phyloP scores from a whole-genome alignment of 495 filamentous ascomycete species.

The Aspergillus coremiiformis region DNA sequence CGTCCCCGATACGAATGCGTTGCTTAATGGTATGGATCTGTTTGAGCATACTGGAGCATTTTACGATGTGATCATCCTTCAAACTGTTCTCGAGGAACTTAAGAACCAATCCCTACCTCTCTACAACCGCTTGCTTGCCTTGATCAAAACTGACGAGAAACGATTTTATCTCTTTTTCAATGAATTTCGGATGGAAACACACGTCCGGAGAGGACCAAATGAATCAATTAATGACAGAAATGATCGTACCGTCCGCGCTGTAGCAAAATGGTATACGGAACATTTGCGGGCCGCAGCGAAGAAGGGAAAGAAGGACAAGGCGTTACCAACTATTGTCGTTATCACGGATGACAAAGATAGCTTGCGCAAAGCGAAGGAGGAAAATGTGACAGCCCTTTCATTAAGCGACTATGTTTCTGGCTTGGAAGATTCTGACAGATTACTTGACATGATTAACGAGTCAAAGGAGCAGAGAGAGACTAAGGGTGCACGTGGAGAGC shows the following conservation, averaged over 20 bases:
- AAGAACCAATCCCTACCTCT: conserved; percentile 87
- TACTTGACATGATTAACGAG: conserved; percentile 93
- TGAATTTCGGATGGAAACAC: conserved; percentile 89
- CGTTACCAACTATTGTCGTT: conserved; percentile 76
- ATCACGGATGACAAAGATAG: conserved; percentile 89
- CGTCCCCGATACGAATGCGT: conserved; percentile 91
- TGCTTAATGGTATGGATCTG: conserved; percentile 91
- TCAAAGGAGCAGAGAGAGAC: conserved; percentile 57
- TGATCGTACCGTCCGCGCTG: conserved; percentile 80
- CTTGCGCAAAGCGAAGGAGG: conserved; percentile 69
- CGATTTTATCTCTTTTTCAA: conserved; percentile 99
- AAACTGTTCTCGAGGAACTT: conserved; percentile 93
- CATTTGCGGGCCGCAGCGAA: conserved; percentile 58
- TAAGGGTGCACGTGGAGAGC: conserved; percentile 56
- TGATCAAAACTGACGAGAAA: conserved; percentile 93
- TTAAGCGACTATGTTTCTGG: conserved; percentile 73
- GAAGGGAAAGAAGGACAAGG: conserved; percentile 47
- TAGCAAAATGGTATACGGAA: conserved; percentile 80
- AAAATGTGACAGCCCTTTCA: conserved; percentile 59
- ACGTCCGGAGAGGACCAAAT: conserved; percentile 62
- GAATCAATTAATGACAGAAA: conserved; percentile 97
- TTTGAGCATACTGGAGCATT: conserved; percentile 89
- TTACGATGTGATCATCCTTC: conserved; percentile 89
- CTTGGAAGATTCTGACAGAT: conserved; percentile 70
- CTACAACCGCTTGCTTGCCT: conserved; percentile 82